phyloP scores from a whole-genome alignment of 148 eudicot species.

The Chenopodium album region DNA sequence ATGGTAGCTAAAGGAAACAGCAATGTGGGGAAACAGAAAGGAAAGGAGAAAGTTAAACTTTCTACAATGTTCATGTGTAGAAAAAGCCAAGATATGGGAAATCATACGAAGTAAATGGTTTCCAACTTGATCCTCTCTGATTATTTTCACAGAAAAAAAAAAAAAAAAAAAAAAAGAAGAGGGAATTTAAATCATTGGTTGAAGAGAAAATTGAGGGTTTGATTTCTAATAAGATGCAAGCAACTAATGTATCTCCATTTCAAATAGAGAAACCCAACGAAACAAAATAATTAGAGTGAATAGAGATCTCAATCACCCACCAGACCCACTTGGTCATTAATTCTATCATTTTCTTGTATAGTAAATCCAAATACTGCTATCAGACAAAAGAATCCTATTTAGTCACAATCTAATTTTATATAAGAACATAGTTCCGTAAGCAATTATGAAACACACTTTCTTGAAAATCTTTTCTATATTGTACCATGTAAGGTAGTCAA shows the following conservation, averaged over 20 bases:
- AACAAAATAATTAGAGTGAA: slow-evolving; percentile 4
- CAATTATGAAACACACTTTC: slow-evolving; percentile 19
- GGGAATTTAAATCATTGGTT: background rate
- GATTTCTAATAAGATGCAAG: slow-evolving; percentile 28
- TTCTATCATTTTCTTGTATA: background rate
- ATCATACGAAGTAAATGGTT: background rate
- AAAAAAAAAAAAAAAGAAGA: background rate
- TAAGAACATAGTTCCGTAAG: slow-evolving; percentile 19
- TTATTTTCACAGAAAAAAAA: background rate
- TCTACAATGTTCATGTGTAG: slow-evolving; percentile 24
- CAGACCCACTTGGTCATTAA: slow-evolving; percentile 28
- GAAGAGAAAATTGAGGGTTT: slow-evolving; percentile 15
- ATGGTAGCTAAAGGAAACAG: slow-evolving; percentile 10
- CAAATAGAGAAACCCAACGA: slow-evolving; percentile 29
- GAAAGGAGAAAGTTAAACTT: slow-evolving; percentile 7
- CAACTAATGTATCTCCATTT: slow-evolving; percentile 26
- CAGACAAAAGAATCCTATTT: slow-evolving; percentile 21
- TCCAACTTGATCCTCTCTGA: slow-evolving; percentile 26
- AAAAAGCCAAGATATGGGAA: slow-evolving; percentile 23
- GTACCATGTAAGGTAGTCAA: slow-evolving; percentile 30
- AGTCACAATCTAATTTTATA: slow-evolving; percentile 23
- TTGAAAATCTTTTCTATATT: slow-evolving; percentile 10
- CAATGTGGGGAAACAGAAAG: background rate
- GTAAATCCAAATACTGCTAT: slow-evolving; percentile 17
- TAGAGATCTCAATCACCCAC: slow-evolving; percentile 27